These are phyloP conservation scores for Huntiella decipiens DNA, from an alignment of 2,329 filamentous ascomycete genomes.

Conservation along the genomic window DNA sequence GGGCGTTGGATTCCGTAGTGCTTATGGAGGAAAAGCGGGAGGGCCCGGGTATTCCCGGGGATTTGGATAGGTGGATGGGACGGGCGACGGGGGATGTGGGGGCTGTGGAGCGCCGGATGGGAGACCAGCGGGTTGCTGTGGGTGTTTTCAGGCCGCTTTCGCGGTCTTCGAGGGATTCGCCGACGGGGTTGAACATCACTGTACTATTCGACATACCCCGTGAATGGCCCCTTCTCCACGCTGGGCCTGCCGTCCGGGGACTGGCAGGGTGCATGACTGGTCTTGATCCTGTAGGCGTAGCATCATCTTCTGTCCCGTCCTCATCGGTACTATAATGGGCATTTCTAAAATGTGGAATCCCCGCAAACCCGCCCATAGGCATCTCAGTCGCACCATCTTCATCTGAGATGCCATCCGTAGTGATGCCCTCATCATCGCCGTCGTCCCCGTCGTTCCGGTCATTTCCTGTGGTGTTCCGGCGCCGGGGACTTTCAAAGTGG, in stretches of 20 bases:
- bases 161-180: constrained; percentile 19
- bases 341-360: neutral
- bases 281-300: constrained; percentile 27
- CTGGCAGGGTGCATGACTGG: constrained; percentile 13
- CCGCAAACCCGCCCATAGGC: no score
- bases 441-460: constrained; percentile 58
- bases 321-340: constrained; percentile 13
- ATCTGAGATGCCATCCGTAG: constrained; percentile 17
- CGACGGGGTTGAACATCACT: constrained; percentile 59
- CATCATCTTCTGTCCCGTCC: constrained; percentile 34
- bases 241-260: no score
- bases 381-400: no score
- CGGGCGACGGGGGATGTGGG: constrained; percentile 31
- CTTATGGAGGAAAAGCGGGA: constrained; percentile 4
- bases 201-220: constrained; percentile 68
- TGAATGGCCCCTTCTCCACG: constrained; percentile 28
- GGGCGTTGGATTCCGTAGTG: constrained; percentile 44
- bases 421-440: constrained; percentile 54
- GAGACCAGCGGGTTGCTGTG: constrained; percentile 25
- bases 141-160: constrained; percentile 23
- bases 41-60: constrained; percentile 13
- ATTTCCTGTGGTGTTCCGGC: constrained; percentile 17
- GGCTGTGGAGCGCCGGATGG: constrained; percentile 16
- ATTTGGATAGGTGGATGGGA: constrained; percentile 29
- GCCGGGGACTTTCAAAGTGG: constrained; percentile 1